Conservation (phyloP, 371 early-diverging fungal genomes). For the Homolaphlyctis polyrhiza region DNA sequence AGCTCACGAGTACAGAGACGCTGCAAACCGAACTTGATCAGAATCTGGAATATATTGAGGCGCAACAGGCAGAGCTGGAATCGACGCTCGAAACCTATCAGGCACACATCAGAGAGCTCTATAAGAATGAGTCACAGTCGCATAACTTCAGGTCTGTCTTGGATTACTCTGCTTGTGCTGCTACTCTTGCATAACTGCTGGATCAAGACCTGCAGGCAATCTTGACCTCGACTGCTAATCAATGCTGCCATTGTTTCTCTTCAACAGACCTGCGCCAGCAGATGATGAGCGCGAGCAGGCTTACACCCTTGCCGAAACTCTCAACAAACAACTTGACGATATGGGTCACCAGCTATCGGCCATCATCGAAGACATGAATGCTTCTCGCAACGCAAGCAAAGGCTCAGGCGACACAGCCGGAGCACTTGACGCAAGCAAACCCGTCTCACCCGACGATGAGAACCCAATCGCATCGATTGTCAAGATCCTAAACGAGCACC, state of each 20-base stretch:
- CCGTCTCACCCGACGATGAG: conserved; percentile 17
- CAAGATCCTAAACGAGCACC: conserved; percentile 81
- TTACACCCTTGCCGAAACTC: conserved; percentile 74
- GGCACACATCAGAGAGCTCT: conserved; percentile 48
- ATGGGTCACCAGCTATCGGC: conserved; percentile 68
- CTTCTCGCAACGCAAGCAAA: conserved; percentile 27
- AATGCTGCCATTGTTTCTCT: neutral
- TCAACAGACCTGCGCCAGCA: conserved; percentile 45
- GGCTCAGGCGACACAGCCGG: conserved; percentile 27
- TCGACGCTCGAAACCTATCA: conserved; percentile 76
- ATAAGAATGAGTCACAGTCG: conserved; percentile 14
- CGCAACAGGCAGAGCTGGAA: conserved; percentile 78
- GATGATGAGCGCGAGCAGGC: conserved; percentile 84
- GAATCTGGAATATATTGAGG: conserved; percentile 76
- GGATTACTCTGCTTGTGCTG: neutral
- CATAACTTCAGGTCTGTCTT: conserved; percentile 7
- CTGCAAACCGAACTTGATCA: conserved; percentile 76
- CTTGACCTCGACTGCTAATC: neutral
- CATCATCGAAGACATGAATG: conserved; percentile 85
- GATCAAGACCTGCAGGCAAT: neutral
- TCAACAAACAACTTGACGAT: conserved; percentile 84
- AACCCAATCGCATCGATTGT: conserved; percentile 70
- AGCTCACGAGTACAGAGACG: conserved; percentile 65
- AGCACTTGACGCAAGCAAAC: conserved; percentile 2
- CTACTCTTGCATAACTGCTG: neutral